Percentiles rank a stretch among this genome's conserved stretches.
These are phyloP conservation scores for Hypoxylon crocopeplum DNA, from an alignment of 495 filamentous ascomycete species.

Conservation along the genomic window DNA sequence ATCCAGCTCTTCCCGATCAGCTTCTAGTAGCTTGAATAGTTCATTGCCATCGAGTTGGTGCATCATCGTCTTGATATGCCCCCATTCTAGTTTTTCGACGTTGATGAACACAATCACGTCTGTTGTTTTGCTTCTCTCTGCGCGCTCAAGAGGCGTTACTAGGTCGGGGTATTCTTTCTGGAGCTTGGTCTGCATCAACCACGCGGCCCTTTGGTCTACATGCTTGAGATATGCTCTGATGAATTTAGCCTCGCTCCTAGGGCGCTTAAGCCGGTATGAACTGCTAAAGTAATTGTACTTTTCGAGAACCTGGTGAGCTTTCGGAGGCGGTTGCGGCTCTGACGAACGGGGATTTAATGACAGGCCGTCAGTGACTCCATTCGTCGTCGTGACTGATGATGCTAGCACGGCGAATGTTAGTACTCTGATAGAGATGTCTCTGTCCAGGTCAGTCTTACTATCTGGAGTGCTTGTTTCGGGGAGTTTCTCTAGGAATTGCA, in stretches of 20 bases:
- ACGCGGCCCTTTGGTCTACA: constrained; percentile 18
- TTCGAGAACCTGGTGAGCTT: constrained; percentile 24
- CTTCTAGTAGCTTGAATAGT: constrained; percentile 21
- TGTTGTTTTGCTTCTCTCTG: constrained; percentile 14
- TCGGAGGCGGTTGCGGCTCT: constrained; percentile 14
- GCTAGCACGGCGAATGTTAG: constrained; percentile 8
- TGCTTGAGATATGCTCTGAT: constrained; percentile 27
- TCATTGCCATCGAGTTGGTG: constrained; percentile 14
- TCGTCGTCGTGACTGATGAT: not conserved
- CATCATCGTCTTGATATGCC: constrained; percentile 29
- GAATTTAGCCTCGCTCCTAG: constrained; percentile 26
- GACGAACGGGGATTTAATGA: not conserved
- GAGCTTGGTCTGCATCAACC: constrained; percentile 21
- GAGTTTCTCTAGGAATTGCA: constrained; percentile 25
- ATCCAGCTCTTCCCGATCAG: not conserved
- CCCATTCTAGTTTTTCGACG: constrained; percentile 14
- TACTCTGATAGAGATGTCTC: not conserved
- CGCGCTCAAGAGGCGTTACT: not conserved
- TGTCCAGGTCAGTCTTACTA: constrained; percentile 13
- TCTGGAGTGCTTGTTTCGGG: not conserved
- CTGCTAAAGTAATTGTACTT: constrained; percentile 33
- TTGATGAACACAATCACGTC: constrained; percentile 17
- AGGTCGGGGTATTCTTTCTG: constrained; percentile 22
- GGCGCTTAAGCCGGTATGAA: constrained; percentile 30
- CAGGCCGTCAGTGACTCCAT: not conserved